Percentiles rank a stretch among this genome's conserved stretches.
Conservation (phyloP, 495 filamentous ascomycete genomes). For the Penicillium paxilli region DNA sequence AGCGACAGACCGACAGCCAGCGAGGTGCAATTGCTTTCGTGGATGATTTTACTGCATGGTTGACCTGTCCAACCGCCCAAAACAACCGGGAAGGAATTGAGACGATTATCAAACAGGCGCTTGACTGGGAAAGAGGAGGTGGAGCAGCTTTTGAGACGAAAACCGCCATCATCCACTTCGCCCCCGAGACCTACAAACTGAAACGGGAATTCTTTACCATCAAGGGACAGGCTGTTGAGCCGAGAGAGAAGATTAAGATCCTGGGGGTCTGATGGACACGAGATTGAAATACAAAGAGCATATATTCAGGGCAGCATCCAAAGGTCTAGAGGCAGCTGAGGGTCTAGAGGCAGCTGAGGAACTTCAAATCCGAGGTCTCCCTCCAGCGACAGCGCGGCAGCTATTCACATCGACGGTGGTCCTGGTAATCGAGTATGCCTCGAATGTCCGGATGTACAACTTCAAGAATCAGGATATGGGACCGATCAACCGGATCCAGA, state of each 20-base stretch:
- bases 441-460: not conserved
- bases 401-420: conserved; percentile 2
- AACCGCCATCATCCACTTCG: conserved; percentile 1
- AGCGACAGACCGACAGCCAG: conserved; percentile 14
- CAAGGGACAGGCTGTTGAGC: not conserved
- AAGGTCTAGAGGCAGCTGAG: not conserved
- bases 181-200: not conserved
- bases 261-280: conserved; percentile 2
- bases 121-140: not conserved
- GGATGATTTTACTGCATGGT: conserved; percentile 1
- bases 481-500: not conserved
- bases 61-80: not conserved
- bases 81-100: not conserved
- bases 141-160: conserved; percentile 1
- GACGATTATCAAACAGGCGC: not conserved
- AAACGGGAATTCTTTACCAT: not conserved
- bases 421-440: conserved; percentile 1
- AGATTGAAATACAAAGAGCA: not conserved
- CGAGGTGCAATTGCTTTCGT: conserved; percentile 19
- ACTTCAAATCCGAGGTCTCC: not conserved
- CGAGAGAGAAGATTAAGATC: not conserved
- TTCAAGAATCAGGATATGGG: not conserved
- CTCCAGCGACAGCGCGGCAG: conserved; percentile 1
- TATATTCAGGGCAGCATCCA: not conserved
- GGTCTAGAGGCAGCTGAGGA: not conserved